phyloP scores from a whole-genome alignment of 441 rosid species.

The Arabidopsis hybrid region DNA sequence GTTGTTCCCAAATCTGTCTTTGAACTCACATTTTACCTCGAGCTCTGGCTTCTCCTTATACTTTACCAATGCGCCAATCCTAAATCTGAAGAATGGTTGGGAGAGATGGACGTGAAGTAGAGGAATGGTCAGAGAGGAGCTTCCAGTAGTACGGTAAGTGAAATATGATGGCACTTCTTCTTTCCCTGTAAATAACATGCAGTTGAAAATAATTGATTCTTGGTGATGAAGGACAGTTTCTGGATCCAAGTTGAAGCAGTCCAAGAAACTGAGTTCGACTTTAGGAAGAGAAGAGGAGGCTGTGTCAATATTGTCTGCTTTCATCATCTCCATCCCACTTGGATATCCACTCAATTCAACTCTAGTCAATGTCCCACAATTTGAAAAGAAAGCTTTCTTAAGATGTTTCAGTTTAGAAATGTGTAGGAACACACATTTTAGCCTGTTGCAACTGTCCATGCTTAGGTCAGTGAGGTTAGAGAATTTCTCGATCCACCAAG shows the following conservation, averaged over 20 bases:
- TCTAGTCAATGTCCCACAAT: background rate
- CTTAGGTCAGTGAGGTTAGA: background rate
- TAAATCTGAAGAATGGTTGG: background rate
- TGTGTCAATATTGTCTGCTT: background rate
- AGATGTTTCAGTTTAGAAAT: slow-evolving; percentile 11
- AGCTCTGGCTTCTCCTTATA: background rate
- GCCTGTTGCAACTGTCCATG: background rate
- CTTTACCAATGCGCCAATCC: background rate
- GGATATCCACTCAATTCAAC: background rate
- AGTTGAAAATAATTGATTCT: background rate
- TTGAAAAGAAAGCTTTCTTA: background rate
- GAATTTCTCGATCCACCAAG: slow-evolving; percentile 1
- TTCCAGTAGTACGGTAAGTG: background rate
- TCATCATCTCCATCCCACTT: background rate
- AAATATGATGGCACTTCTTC: background rate
- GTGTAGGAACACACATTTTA: background rate
- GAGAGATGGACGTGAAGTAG: background rate
- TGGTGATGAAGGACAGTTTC: background rate
- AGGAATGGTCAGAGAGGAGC: background rate
- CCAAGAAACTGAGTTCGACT: background rate
- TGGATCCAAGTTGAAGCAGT: background rate
- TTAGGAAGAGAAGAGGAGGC: background rate
- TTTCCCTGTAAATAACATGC: background rate
- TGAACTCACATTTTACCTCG: slow-evolving; percentile 6
- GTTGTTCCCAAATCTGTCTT: background rate